phyloP scores from a whole-genome alignment of 805 yeast genomes.

The Scheffersomyces amazonensis region DNA sequence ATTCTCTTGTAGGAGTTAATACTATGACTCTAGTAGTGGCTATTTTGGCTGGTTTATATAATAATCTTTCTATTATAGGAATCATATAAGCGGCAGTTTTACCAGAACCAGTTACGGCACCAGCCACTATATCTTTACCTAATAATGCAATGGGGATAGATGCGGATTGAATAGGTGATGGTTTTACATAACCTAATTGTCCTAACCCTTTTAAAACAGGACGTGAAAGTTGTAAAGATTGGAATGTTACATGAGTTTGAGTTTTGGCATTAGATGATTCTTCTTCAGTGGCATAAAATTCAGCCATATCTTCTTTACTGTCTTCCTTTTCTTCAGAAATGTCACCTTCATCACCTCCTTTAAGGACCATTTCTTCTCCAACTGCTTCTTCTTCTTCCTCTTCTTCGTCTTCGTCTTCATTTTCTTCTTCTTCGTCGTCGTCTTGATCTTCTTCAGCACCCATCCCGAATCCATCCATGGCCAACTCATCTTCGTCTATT shows the following conservation, averaged over 20 bases:
- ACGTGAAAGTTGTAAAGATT: constrained; percentile 77
- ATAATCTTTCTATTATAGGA: constrained; percentile 88
- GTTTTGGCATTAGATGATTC: constrained; percentile 42
- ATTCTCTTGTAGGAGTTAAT: constrained; percentile 94
- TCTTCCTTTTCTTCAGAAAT: constrained; percentile 39
- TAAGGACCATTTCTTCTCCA: constrained; percentile 16
- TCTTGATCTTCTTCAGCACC: constrained; percentile 36
- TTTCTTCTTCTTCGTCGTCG: constrained; percentile 29
- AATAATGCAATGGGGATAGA: constrained; percentile 88
- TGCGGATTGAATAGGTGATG: constrained; percentile 92
- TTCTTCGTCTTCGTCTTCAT: constrained; percentile 24
- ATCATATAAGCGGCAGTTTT: constrained; percentile 98
- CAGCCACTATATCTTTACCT: constrained; percentile 97
- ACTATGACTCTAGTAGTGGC: constrained; percentile 90
- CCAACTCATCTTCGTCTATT: constrained; percentile 36
- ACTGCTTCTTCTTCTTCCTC: constrained; percentile 25
- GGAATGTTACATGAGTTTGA: constrained; percentile 62
- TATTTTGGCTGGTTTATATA: constrained; percentile 82
- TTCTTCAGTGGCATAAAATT: constrained; percentile 67
- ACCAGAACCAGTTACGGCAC: constrained; percentile 99
- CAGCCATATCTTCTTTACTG: constrained; percentile 78
- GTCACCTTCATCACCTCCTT: constrained; percentile 23
- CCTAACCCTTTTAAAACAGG: constrained; percentile 84
- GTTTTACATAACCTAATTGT: constrained; percentile 77
- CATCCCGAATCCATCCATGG: constrained; percentile 46